Evolutionary conservation across 2,329 filamentous ascomycete species (phyloP).

Genomic region (Xylariaceae sp.): DNA sequence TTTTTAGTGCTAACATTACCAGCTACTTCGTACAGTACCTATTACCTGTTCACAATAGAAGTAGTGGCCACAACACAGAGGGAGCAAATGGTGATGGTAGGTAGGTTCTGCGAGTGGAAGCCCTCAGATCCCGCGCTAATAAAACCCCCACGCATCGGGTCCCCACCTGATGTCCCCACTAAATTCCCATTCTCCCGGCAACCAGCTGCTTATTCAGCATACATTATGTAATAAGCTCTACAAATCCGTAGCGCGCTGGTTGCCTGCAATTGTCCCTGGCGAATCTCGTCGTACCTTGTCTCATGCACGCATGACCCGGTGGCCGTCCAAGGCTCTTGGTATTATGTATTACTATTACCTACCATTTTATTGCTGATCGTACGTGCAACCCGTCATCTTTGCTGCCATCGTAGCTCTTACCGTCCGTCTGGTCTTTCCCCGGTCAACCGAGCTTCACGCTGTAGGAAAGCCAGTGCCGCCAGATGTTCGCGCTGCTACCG

Average conservation of each 20-base stretch:
- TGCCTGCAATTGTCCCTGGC: not conserved
- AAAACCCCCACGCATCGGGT: no score
- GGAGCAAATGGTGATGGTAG: not conserved
- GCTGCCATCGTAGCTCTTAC: not conserved
- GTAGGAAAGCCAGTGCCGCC: not conserved
- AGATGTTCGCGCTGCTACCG: not conserved
- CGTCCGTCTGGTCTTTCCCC: not conserved
- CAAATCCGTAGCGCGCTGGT: not conserved
- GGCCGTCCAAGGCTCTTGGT: not conserved
- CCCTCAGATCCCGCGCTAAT: no score
- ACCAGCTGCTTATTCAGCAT: not conserved
- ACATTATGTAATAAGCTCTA: not conserved
- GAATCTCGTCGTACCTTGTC: not conserved
- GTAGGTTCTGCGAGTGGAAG: no score
- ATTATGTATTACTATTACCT: not conserved
- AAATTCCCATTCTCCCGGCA: not conserved
- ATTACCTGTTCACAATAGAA: not conserved
- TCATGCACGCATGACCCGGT: not conserved
- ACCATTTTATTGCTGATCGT: conserved; percentile 2
- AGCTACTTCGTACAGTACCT: no score
- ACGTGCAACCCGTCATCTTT: conserved; percentile 3
- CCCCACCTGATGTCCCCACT: no score
- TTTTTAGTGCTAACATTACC: conserved; percentile 2
- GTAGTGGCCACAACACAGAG: conserved; percentile 10
- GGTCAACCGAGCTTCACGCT: not conserved